Conservation (phyloP, 495 filamentous ascomycete genomes). For the Aspergillus sparsus region DNA sequence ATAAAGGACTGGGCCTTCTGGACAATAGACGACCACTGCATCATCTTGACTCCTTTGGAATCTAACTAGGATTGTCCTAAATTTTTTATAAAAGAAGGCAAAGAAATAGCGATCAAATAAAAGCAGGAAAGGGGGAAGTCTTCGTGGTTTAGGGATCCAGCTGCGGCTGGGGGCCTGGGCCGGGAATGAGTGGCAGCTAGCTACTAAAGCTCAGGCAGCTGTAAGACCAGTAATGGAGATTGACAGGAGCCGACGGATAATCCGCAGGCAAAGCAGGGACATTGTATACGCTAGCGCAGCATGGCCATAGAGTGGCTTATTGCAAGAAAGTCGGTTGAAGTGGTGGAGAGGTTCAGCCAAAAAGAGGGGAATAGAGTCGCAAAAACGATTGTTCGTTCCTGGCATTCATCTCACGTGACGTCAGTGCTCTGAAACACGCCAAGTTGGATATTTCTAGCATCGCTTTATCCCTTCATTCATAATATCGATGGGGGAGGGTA, state of each 20-base stretch:
- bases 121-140: no score
- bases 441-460: background rate
- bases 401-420: conserved; percentile 25
- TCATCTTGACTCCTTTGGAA: conserved; percentile 50
- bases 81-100: background rate
- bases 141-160: no score
- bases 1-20: conserved; percentile 95
- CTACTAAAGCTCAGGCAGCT: conserved; percentile 27
- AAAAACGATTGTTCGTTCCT: conserved; percentile 8
- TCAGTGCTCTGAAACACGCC: conserved; percentile 8
- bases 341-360: conserved; percentile 3
- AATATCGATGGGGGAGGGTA: no score
- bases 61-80: background rate
- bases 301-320: conserved; percentile 25
- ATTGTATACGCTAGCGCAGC: conserved; percentile 35
- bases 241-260: conserved; percentile 31
- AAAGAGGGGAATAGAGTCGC: conserved; percentile 16
- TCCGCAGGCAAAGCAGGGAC: conserved; percentile 26
- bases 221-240: conserved; percentile 24
- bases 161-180: conserved; percentile 15
- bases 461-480: no score
- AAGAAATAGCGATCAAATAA: background rate
- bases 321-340: conserved; percentile 25
- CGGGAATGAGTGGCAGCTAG: conserved; percentile 32
- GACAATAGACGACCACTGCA: conserved; percentile 81